These are phyloP conservation scores for Penicillium vulpinum DNA, from an alignment of 2,329 filamentous ascomycete genomes.

Conservation along the genomic window DNA sequence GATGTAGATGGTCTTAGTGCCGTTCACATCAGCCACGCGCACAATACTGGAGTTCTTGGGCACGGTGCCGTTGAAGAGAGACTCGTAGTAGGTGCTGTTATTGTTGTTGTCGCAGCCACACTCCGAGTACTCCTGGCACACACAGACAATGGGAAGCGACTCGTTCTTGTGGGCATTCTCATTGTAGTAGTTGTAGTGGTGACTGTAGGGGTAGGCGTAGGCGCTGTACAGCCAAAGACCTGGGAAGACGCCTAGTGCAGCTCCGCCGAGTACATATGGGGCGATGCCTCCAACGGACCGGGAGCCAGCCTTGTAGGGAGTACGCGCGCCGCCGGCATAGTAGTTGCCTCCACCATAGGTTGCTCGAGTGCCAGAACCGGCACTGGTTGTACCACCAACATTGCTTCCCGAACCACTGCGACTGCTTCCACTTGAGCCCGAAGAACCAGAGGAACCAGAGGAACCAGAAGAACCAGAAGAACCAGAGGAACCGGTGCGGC, in stretches of 20 bases:
- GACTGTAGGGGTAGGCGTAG: slow-evolving; percentile 56
- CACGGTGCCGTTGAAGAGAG: slow-evolving; percentile 44
- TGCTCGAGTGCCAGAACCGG: slow-evolving; percentile 30
- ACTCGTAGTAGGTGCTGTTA: slow-evolving; percentile 45
- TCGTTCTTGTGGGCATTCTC: slow-evolving; percentile 49
- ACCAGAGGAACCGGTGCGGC: slow-evolving; percentile 22
- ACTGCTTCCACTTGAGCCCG: slow-evolving; percentile 17
- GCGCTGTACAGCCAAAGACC: slow-evolving; percentile 57
- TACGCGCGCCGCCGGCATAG: slow-evolving; percentile 56
- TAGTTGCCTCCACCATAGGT: slow-evolving; percentile 53
- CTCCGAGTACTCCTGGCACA: slow-evolving; percentile 55
- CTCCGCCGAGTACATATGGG: slow-evolving; percentile 51
- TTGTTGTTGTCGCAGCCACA: slow-evolving; percentile 60
- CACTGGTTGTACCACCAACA: slow-evolving; percentile 32
- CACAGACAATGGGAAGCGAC: slow-evolving; percentile 55
- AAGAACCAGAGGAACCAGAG: background rate
- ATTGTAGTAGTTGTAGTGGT: slow-evolving; percentile 51
- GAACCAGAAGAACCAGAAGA: background rate
- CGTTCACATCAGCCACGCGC: slow-evolving; percentile 43
- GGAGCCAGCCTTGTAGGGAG: slow-evolving; percentile 52
- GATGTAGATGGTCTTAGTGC: slow-evolving; percentile 47
- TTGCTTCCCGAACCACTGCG: slow-evolving; percentile 29
- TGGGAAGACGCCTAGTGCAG: slow-evolving; percentile 51
- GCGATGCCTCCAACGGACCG: slow-evolving; percentile 51
- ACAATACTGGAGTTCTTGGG: slow-evolving; percentile 42